These are phyloP conservation scores for Solanum piurae DNA, from an alignment of 257 asterid species.

Conservation along the genomic window DNA sequence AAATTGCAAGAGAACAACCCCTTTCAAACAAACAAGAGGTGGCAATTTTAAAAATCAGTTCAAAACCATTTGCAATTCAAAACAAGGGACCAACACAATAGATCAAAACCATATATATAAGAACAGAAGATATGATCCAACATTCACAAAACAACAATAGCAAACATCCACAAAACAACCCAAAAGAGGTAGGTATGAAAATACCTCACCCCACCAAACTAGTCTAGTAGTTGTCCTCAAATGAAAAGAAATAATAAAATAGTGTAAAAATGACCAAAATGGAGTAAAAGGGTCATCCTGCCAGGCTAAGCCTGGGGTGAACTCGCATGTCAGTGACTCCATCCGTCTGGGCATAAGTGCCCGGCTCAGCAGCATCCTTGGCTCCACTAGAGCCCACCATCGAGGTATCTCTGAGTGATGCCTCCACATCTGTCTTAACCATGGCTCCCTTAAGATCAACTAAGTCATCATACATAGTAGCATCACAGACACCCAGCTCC, in stretches of 20 bases:
- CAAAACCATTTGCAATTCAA: neutral
- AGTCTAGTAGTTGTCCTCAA: neutral
- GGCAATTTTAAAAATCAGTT: too few species aligned
- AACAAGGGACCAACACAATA: neutral
- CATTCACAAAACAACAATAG: neutral
- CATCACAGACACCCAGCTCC: neutral
- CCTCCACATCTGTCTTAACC: too few species aligned
- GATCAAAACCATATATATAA: too few species aligned
- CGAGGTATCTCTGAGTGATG: neutral
- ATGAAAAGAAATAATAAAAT: neutral
- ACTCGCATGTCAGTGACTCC: accelerated
- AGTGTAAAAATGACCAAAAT: neutral
- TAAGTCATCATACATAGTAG: neutral
- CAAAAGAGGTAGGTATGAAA: neutral
- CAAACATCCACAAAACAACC: too few species aligned
- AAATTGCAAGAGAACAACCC: neutral
- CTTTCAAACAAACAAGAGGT: neutral
- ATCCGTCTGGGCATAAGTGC: neutral
- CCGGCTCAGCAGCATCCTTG: too few species aligned
- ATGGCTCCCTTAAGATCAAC: neutral
- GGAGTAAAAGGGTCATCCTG: neutral
- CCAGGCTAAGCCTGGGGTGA: neutral
- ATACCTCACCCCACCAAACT: neutral
- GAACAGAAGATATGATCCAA: neutral
- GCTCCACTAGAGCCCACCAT: neutral